Percentiles rank a stretch among this genome's conserved stretches.
phyloP scores from a whole-genome alignment of 1,139 yeast genomes.

The Hansenula anomala region DNA sequence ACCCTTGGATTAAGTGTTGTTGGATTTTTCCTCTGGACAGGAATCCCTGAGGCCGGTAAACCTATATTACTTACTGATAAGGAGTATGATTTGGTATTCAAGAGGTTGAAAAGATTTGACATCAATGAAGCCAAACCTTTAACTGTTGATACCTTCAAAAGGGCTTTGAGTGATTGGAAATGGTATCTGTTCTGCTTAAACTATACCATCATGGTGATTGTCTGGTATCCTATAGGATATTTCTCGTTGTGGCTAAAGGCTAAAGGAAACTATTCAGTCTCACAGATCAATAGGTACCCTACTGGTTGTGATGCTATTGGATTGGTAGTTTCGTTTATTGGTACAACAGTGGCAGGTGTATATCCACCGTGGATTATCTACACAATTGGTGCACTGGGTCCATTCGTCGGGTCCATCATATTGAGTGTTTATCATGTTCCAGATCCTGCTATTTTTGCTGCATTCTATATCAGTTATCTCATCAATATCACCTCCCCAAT shows the following conservation, averaged over 20 bases:
- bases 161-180: slow-evolving; percentile 12
- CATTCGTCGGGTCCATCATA: slow-evolving; percentile 22
- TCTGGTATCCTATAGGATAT: slow-evolving; percentile 13
- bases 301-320: slow-evolving; percentile 13
- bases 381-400: slow-evolving; percentile 12
- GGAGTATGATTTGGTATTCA: slow-evolving; percentile 44
- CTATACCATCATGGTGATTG: slow-evolving; percentile 41
- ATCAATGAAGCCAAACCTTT: slow-evolving; percentile 11
- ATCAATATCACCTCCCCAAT: slow-evolving; percentile 4
- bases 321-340: slow-evolving; percentile 7
- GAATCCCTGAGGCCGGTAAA: slow-evolving; percentile 24
- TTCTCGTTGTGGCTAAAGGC: slow-evolving; percentile 14
- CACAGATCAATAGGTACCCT: slow-evolving; percentile 15
- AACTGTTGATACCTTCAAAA: slow-evolving; percentile 19
- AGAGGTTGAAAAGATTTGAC: slow-evolving; percentile 32
- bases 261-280: slow-evolving; percentile 8
- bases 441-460: slow-evolving; percentile 9
- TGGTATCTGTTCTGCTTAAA: slow-evolving; percentile 37
- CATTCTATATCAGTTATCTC: slow-evolving; percentile 33
- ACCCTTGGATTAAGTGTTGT: slow-evolving; percentile 46
- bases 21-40: slow-evolving; percentile 63
- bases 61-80: slow-evolving; percentile 11
- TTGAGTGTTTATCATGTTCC: slow-evolving; percentile 33
- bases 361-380: slow-evolving; percentile 26
- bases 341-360: slow-evolving; percentile 14